Evolutionary conservation across 177 flowering plant species (phyloP).

Genomic region (Vitis hybrid): DNA sequence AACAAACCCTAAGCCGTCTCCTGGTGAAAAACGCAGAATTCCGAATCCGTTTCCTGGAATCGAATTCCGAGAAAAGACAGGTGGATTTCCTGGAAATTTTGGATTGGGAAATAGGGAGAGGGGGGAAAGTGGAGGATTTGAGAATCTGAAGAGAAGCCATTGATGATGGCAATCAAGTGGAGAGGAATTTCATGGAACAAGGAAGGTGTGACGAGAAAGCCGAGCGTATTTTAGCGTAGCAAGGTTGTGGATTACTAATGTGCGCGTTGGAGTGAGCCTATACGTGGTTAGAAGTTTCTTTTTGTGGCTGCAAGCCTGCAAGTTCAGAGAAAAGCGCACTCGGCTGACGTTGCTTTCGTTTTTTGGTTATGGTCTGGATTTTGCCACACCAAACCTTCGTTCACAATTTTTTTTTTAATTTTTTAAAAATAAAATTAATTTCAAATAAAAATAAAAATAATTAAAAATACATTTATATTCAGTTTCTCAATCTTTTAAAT

Average conservation of each 20-base stretch:
- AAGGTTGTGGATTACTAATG: neutral
- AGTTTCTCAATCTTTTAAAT: too few relatives aligned
- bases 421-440: too few relatives aligned
- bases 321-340: neutral
- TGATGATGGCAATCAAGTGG: neutral
- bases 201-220: slow-evolving; percentile 4
- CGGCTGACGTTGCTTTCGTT: too few relatives aligned
- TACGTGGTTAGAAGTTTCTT: neutral
- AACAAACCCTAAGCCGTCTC: slow-evolving; percentile 25
- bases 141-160: slow-evolving; percentile 35
- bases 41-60: slow-evolving; percentile 15
- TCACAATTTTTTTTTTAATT: too few relatives aligned
- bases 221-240: slow-evolving; percentile 12
- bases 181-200: slow-evolving; percentile 13
- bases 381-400: too few relatives aligned
- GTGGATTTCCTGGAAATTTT: slow-evolving; percentile 15
- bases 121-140: slow-evolving; percentile 13
- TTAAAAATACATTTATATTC: too few relatives aligned
- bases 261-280: slow-evolving; percentile 1
- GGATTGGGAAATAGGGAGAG: slow-evolving; percentile 11
- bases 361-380: too few relatives aligned
- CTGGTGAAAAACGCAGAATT: neutral
- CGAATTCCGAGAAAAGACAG: slow-evolving; percentile 6
- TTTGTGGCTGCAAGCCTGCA: slow-evolving; percentile 10
- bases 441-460: too few relatives aligned